Base-by-base conservation (phyloP, 2,329 filamentous ascomycete species). In the Aspergillus piperis region DNA sequence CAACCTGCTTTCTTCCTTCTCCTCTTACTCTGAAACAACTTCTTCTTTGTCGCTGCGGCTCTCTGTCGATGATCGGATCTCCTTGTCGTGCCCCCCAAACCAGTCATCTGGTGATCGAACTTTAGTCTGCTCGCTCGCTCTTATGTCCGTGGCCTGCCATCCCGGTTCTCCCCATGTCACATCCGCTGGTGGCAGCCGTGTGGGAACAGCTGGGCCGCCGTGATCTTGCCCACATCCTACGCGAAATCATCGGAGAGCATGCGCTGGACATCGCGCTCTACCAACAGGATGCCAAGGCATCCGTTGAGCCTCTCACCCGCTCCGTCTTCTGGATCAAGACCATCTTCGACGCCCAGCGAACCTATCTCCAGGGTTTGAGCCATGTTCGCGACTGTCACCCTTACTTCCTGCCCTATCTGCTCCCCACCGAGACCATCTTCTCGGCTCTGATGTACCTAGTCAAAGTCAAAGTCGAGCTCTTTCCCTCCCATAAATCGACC, bases 201-300 rank as follows among this genome's bases (percentile, higher is more conserved):
- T 76, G 73, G 72, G 68, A 72, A 63, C 68, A 71, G 57, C 68
- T 76, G 54, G 71, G 70, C 49, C 71, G 72, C 58, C 66, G 70
- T 64, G 72, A 76, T 62, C 65, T 74, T 53, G 66, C 71, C 11
- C 71, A 68, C 59, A 73, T 74, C 39, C 61, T 76, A 8, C 66
- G 71, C 39, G 74, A 76, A 55, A 72, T 76, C 51, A 71, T 75
- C 52, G 74, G 73, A 8, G 69, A 75, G 51, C 72, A 75, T 64
- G 69, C 71, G 17, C 59, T 73, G 21, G 69, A 73, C 17, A 59
- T 68, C 49, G 63, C 72, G 15, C 58, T 64, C 10, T 66, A 67
- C 8, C 68, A 70, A 3, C 64, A 65, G 23, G 58, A 71, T 63
- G 66, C 67, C 36, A 62, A 64, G n/a, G 57, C 63, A n/a, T 49